These are phyloP conservation scores for Eucalyptus decipiens DNA, from an alignment of 345 rosid species.

Conservation along the genomic window DNA sequence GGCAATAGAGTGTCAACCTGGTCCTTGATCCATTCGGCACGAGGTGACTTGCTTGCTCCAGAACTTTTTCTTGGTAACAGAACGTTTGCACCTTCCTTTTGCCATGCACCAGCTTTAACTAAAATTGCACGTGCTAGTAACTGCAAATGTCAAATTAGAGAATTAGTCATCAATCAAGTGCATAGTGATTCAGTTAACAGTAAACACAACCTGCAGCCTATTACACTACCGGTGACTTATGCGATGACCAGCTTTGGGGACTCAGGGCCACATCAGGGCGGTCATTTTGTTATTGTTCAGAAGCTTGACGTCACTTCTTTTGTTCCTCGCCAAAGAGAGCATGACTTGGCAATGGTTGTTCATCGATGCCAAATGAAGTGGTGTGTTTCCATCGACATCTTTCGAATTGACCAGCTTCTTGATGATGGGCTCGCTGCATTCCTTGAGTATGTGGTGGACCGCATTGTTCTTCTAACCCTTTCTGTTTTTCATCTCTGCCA, in stretches of 20 bases:
- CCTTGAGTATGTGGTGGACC: no score
- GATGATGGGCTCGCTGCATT: neutral
- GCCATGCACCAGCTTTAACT: neutral
- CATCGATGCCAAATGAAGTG: neutral
- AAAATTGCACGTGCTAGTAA: neutral
- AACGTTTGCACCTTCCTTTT: neutral
- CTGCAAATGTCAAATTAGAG: neutral
- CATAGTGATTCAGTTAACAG: neutral
- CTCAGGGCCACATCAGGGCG: neutral
- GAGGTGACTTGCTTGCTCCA: no score
- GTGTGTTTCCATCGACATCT: neutral
- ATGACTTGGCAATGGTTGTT: neutral
- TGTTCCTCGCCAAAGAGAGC: neutral
- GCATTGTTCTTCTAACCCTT: neutral
- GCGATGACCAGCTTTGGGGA: neutral
- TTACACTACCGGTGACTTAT: neutral
- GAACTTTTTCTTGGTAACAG: neutral
- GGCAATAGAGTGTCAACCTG: neutral
- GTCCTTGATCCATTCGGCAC: neutral
- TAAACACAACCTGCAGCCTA: neutral
- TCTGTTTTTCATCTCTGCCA: neutral
- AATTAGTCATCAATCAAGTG: neutral
- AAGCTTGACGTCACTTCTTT: neutral
- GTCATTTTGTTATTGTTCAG: neutral
- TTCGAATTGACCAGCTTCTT: neutral